These are phyloP conservation scores for Talaromyces adpressus DNA, from an alignment of 495 filamentous ascomycete genomes.

Conservation along the genomic window DNA sequence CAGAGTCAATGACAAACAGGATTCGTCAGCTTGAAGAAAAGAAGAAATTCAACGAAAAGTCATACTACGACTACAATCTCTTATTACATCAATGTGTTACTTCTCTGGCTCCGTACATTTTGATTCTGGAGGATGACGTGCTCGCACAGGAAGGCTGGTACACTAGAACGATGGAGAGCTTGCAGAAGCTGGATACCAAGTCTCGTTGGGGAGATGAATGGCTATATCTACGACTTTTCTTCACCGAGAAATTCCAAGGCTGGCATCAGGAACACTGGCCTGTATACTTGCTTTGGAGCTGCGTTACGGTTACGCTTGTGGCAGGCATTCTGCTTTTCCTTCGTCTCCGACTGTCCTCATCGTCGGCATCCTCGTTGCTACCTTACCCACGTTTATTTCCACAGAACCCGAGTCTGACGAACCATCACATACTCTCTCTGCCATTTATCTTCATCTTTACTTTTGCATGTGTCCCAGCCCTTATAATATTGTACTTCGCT, in stretches of 20 bases:
- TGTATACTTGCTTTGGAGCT: not conserved
- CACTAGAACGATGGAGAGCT: slow-evolving; percentile 29
- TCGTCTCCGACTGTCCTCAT: not conserved
- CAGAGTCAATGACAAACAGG: not conserved
- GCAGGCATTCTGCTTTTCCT: not conserved
- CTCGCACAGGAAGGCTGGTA: slow-evolving; percentile 47
- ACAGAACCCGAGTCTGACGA: not conserved
- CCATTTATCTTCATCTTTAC: not conserved
- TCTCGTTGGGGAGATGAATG: not conserved
- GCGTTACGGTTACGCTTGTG: not conserved
- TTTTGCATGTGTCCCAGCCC: not conserved
- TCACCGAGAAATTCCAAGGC: not conserved
- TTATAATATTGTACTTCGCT: not conserved
- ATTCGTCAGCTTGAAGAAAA: not conserved
- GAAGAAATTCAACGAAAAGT: not conserved
- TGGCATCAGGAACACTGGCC: not conserved
- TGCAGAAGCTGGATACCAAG: slow-evolving; percentile 18
- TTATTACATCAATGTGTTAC: not conserved
- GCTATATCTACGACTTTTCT: not conserved
- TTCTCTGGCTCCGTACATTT: slow-evolving; percentile 31
- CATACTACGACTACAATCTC: not conserved
- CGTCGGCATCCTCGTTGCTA: not conserved
- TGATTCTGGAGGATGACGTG: slow-evolving; percentile 50
- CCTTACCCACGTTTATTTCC: not conserved
- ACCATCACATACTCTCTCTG: not conserved